Base-by-base conservation (phyloP, 1,284 basidiomycete species). In the Sporisorium sorghi region DNA sequence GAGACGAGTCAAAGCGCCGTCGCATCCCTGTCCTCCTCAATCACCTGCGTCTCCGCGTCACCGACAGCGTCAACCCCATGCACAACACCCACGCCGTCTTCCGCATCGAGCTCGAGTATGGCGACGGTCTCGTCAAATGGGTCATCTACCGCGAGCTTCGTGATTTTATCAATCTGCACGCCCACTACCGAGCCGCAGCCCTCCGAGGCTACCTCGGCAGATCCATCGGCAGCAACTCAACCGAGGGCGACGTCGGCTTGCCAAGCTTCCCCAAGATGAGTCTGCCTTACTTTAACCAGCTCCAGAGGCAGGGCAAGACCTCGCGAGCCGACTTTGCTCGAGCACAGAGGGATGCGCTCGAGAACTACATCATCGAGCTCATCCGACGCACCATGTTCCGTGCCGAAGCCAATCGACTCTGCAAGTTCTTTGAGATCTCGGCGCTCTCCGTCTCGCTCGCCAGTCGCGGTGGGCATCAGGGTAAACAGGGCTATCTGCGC, bases 101-200 rank as follows among this genome's bases (percentile, higher is more conserved):
- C 85, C 89, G 93, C 19, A 94, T 97, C 76, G 94, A 97, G 85
- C 96, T 95, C 85, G 93, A 97, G 85, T 98, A 99, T 82, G 96
- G 93, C 1, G 94, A 97, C 75, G 93, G 93, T n/a, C 91, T 91
- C 4, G 90, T 91, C 61, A 64, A 71, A 30, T 99, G 97, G 96
- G 94, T 97, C 32, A 90, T 99, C 47, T 98, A 99, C 85, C 90
- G 96, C 57, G 92, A 96, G 85, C 87, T 97, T 54, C 90, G 93
- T 67, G 96, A 99, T 85, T 97, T 99, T 82, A 77, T 97, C 56
- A 91, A 91, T 32, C 86, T 99, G 19, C 96, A 99, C 83, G 89
- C 92, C 0, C 94, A 97, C 84, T 98, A 97, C 84, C 88, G 92
- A 9, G 88, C 97, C 35, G 92, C 94, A 5, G 77, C 77, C 7